Evolutionary conservation across 208 protist species (phyloP).

Genomic region (Acanthamoeba culbertsoni): DNA sequence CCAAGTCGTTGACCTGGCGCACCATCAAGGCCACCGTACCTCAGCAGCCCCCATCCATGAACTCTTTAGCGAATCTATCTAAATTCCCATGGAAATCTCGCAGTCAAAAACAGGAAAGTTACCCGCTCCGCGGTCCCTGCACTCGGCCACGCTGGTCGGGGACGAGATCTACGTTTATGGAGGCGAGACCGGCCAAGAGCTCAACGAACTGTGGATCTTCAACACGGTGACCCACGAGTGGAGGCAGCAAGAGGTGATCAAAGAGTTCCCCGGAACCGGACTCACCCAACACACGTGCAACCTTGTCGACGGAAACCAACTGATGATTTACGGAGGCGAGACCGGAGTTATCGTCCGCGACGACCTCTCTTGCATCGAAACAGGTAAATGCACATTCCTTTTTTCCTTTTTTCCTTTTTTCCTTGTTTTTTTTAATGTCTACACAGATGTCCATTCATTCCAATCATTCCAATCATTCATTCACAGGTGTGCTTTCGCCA

Average conservation of each 20-base stretch:
- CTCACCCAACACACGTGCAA: background rate
- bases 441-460: background rate
- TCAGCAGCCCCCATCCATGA: background rate
- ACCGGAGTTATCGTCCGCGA: background rate
- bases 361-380: background rate
- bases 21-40: background rate
- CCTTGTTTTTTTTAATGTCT: background rate
- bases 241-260: background rate
- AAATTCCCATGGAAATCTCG: too few relatives aligned
- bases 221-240: background rate
- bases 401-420: background rate
- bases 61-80: too few relatives aligned
- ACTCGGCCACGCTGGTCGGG: conserved; percentile 32
- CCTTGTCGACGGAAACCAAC: background rate
- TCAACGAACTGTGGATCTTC: conserved; percentile 25
- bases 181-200: background rate
- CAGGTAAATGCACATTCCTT: background rate
- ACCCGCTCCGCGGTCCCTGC: background rate
- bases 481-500: background rate
- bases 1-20: background rate
- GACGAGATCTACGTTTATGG: conserved; percentile 17
- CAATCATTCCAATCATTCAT: background rate
- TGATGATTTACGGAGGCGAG: conserved; percentile 20
- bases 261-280: background rate
- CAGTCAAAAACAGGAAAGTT: background rate